Conservation (phyloP, 306 rosid species). For the Ceratonia siliqua region DNA sequence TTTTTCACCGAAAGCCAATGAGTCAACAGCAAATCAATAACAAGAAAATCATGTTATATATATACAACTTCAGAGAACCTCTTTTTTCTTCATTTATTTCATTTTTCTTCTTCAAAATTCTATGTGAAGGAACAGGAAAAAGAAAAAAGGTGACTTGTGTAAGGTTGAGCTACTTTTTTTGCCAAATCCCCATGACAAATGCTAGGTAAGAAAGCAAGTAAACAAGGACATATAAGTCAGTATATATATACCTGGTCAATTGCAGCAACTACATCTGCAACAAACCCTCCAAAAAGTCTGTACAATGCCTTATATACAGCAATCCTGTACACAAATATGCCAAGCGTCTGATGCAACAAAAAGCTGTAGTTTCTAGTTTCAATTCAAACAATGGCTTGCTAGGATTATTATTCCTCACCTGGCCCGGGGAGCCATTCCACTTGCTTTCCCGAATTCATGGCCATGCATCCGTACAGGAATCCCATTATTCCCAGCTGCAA, state of each 20-base stretch:
- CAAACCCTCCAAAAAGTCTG: slow-evolving; percentile 93
- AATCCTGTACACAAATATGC: slow-evolving; percentile 62
- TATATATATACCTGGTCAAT: slow-evolving; percentile 80
- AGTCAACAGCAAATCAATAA: background rate
- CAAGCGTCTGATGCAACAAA: slow-evolving; percentile 29
- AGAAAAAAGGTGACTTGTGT: background rate
- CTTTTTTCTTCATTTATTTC: background rate
- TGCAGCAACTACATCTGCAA: slow-evolving; percentile 99
- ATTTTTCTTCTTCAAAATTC: background rate
- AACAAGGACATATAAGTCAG: background rate
- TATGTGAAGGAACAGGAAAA: background rate
- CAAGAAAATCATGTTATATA: background rate
- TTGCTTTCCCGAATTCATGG: slow-evolving; percentile 95
- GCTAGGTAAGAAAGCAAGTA: background rate
- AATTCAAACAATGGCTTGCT: slow-evolving; percentile 24
- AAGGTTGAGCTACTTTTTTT: background rate
- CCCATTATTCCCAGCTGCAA: slow-evolving; percentile 99
- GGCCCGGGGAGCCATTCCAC: slow-evolving; percentile 99
- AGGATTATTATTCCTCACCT: slow-evolving; percentile 62
- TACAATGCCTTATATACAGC: slow-evolving; percentile 98
- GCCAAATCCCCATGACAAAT: background rate
- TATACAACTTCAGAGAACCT: background rate
- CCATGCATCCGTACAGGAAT: slow-evolving; percentile 95
- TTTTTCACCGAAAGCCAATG: background rate
- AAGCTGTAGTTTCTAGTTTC: slow-evolving; percentile 21